Evolutionary conservation across 1,284 basidiomycete species (phyloP).

Genomic region (Wallemia hederae): DNA sequence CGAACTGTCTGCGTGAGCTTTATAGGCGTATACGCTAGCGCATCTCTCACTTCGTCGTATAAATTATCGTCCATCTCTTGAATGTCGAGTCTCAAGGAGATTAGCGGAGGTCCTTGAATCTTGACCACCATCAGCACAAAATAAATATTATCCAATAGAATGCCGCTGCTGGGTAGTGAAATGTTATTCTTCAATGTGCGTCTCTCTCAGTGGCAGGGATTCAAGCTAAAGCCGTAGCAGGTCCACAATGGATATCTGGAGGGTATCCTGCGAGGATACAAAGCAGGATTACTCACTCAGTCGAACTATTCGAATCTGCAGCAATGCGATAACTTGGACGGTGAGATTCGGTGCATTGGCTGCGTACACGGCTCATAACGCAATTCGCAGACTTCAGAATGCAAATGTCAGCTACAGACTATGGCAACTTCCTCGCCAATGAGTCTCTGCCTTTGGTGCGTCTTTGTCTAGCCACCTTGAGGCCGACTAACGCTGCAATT

Average conservation of each 20-base stretch:
- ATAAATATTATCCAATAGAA: background rate
- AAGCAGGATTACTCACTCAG: constrained; percentile 63
- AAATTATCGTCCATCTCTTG: background rate
- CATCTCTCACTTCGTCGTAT: background rate
- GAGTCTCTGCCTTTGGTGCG: constrained; percentile 54
- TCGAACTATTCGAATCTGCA: constrained; percentile 75
- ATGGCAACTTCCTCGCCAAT: constrained; percentile 92
- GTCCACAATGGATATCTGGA: constrained; percentile 60
- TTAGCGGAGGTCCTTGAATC: too few species aligned
- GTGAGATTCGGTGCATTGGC: constrained; percentile 21
- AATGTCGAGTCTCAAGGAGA: background rate
- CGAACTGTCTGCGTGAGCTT: constrained; percentile 24
- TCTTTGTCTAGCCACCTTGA: background rate
- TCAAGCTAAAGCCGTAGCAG: constrained; percentile 19
- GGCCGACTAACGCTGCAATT: background rate
- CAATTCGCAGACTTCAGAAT: constrained; percentile 45
- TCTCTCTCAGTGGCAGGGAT: constrained; percentile 3
- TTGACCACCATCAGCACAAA: too few species aligned
- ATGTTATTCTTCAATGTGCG: constrained; percentile 48
- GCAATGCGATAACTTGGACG: constrained; percentile 93
- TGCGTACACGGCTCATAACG: constrained; percentile 3
- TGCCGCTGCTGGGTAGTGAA: background rate
- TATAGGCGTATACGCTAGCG: background rate
- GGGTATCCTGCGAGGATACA: constrained; percentile 81
- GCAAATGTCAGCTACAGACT: constrained; percentile 83